A percentile compares a stretch with the other conserved stretches of the same genome.
Conservation (phyloP, 768 basidiomycete species). For the Pisolithus tinctorius region DNA sequence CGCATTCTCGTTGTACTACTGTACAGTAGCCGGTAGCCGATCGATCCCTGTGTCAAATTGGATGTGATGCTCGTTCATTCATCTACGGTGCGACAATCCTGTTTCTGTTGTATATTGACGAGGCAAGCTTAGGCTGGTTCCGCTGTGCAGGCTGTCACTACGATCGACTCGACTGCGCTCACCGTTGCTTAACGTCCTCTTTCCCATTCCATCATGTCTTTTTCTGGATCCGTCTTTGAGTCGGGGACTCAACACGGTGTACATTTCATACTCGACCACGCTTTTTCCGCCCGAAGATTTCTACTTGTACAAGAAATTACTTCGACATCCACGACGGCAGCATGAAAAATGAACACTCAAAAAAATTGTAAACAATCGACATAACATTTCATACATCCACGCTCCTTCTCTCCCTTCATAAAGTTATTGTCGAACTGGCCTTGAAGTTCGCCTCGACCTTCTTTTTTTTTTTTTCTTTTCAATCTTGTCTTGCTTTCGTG, state of each 20-base stretch:
- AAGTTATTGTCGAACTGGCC: too few relatives aligned
- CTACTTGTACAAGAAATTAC: too few relatives aligned
- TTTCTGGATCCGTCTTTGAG: too few relatives aligned
- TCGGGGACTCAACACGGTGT: too few relatives aligned
- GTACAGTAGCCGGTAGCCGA: constrained; percentile 41
- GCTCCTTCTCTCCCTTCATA: not conserved
- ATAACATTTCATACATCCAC: not conserved
- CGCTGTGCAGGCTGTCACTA: not conserved
- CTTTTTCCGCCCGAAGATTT: too few relatives aligned
- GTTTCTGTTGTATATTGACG: constrained; percentile 16
- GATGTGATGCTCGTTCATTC: not conserved
- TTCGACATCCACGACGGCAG: too few relatives aligned
- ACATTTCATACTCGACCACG: too few relatives aligned
- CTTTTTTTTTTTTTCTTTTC: not conserved
- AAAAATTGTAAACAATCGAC: not conserved
- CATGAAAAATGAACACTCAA: not conserved
- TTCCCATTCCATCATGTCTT: too few relatives aligned
- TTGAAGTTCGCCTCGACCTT: not conserved
- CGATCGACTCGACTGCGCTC: not conserved
- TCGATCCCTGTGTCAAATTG: constrained; percentile 1
- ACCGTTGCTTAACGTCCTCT: not conserved
- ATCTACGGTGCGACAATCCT: constrained; percentile 33
- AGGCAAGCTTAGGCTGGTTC: constrained; percentile 16
- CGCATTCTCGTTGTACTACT: constrained; percentile 44
- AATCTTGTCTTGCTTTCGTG: not conserved